Evolutionary conservation across 2,329 filamentous ascomycete genomes (phyloP).

Genomic region (Ophiostoma sp.): DNA sequence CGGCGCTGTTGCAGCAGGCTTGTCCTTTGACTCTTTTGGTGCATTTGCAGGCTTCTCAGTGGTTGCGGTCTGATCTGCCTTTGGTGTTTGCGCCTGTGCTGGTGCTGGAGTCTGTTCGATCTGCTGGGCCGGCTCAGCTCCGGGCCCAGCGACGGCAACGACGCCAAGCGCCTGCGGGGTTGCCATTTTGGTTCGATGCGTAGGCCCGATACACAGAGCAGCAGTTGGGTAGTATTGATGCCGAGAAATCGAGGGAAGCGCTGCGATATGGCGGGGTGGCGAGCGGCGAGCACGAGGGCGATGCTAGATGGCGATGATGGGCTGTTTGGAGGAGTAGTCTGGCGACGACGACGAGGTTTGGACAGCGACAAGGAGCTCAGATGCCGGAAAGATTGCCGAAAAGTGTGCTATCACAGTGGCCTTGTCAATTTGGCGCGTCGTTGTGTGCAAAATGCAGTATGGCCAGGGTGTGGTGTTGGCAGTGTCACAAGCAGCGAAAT

Average conservation of each 20-base stretch:
- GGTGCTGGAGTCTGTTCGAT: conserved; percentile 1
- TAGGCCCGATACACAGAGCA: too few relatives aligned
- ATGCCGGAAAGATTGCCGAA: neutral
- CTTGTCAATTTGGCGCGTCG: neutral
- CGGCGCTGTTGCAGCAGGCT: conserved; percentile 8
- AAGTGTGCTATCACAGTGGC: neutral
- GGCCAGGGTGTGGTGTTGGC: neutral
- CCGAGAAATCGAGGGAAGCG: neutral
- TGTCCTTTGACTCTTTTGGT: conserved; percentile 17
- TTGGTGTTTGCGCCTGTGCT: neutral
- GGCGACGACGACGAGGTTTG: neutral
- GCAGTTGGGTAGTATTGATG: neutral
- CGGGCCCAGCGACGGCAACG: neutral
- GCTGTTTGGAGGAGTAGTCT: neutral
- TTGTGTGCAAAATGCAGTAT: neutral
- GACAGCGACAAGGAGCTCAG: neutral
- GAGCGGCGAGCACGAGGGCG: neutral
- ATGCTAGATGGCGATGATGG: neutral
- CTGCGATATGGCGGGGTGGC: neutral
- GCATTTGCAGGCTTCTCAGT: neutral
- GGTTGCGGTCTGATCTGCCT: neutral
- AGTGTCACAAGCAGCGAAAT: neutral
- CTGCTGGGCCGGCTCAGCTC: neutral
- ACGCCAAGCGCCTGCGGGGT: conserved; percentile 14
- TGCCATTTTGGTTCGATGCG: conserved; percentile 1